Conservation (phyloP, 768 basidiomycete genomes). For the Hydnum rufescens region DNA sequence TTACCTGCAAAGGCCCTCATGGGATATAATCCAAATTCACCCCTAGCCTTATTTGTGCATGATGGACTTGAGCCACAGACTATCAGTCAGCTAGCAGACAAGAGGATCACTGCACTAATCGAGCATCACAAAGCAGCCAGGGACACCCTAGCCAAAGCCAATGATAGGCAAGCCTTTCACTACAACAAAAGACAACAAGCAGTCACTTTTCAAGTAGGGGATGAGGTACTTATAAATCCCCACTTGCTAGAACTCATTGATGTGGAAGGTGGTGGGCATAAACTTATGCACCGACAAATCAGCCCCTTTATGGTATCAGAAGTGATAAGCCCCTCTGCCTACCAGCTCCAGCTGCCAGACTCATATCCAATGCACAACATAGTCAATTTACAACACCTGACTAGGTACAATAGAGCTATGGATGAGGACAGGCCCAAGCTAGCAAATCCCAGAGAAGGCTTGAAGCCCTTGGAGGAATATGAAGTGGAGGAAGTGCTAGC, state of each 20-base stretch:
- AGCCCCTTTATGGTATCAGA: slow-evolving; percentile 18
- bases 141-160: slow-evolving; percentile 12
- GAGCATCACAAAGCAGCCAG: neutral
- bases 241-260: slow-evolving; percentile 15
- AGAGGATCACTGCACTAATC: slow-evolving; percentile 3
- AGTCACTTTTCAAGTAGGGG: slow-evolving; percentile 14
- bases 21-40: slow-evolving; percentile 3
- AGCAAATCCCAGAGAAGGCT: neutral
- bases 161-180: slow-evolving; percentile 13
- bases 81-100: too few relatives aligned
- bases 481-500: neutral
- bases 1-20: slow-evolving; percentile 16
- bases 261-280: slow-evolving; percentile 13
- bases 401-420: neutral
- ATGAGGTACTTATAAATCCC: slow-evolving; percentile 14
- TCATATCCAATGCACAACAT: slow-evolving; percentile 19
- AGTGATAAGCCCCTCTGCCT: slow-evolving; percentile 16
- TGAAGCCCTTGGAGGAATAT: neutral
- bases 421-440: neutral
- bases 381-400: slow-evolving; percentile 19
- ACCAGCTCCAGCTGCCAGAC: slow-evolving; percentile 16
- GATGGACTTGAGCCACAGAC: too few relatives aligned
- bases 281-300: slow-evolving; percentile 16
- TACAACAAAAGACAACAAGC: slow-evolving; percentile 13
- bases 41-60: neutral